These are phyloP conservation scores for Cyanidioschyzon merolae DNA, from an alignment of 23 red algal species.

Conservation along the genomic window DNA sequence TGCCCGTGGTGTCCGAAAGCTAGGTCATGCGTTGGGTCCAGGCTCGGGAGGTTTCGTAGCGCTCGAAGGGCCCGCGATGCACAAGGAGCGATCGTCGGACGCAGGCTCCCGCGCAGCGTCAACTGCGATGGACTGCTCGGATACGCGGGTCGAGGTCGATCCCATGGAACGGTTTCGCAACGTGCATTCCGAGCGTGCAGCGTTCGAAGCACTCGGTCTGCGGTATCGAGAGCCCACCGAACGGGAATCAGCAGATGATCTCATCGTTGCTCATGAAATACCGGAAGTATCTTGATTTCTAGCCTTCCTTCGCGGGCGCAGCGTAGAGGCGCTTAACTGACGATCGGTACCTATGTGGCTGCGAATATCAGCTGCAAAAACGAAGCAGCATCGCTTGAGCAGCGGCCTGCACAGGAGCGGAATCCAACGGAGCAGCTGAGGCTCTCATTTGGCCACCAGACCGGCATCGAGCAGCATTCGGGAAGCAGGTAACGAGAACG, in stretches of 20 bases:
- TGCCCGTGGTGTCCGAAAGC: not conserved
- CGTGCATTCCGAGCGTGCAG: constrained; percentile 1
- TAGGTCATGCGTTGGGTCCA: not conserved
- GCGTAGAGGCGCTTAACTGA: no score
- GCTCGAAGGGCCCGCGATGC: not conserved
- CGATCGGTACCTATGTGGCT: no score
- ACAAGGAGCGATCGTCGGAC: not conserved
- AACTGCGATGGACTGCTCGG: not conserved
- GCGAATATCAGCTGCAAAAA: no score
- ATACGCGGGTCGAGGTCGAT: not conserved
- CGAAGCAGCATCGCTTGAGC: no score
- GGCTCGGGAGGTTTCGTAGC: not conserved
- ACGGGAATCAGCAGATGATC: not conserved
- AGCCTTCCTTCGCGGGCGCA: no score
- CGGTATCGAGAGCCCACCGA: constrained; percentile 12
- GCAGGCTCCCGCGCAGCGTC: not conserved
- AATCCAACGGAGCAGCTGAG: no score
- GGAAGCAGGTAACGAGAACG: no score
- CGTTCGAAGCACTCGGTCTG: not conserved
- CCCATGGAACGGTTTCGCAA: not conserved
- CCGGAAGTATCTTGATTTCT: no score
- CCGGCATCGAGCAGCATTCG: no score
- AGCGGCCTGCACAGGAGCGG: no score
- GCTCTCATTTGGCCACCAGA: no score
- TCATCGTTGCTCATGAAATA: not conserved